Percentiles rank a stretch among this genome's conserved stretches.
Conservation (phyloP, 176 grass and related monocot species). For the Bromus sterilis region DNA sequence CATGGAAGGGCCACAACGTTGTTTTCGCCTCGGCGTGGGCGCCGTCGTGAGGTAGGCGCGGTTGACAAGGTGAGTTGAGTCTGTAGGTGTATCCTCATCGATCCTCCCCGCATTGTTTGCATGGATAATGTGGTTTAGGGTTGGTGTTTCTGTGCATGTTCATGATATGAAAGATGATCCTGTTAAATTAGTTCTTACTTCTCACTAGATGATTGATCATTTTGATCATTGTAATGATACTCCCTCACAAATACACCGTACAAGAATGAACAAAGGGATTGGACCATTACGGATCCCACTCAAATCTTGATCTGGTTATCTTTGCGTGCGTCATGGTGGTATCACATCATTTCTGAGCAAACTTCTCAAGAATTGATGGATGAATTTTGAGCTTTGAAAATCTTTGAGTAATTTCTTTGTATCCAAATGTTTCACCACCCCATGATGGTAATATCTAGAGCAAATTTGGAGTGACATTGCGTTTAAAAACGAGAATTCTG, state of each 20-base stretch:
- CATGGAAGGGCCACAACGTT: constrained; percentile 97
- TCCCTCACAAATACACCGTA: background rate
- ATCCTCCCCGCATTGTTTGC: background rate
- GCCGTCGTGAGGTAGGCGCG: constrained; percentile 31
- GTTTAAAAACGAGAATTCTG: too few species aligned
- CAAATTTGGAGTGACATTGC: too few species aligned
- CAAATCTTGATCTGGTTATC: too few species aligned
- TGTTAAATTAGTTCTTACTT: constrained; percentile 22
- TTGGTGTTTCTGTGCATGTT: constrained; percentile 32
- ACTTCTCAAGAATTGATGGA: too few species aligned
- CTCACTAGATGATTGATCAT: background rate
- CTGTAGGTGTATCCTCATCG: background rate
- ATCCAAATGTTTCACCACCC: too few species aligned
- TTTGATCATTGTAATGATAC: background rate
- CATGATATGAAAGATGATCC: constrained; percentile 32
- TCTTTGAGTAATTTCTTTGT: too few species aligned
- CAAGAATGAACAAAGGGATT: background rate
- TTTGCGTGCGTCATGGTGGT: too few species aligned
- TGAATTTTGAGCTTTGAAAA: too few species aligned
- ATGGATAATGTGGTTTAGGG: constrained; percentile 30
- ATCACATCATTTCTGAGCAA: too few species aligned
- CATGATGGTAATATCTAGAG: too few species aligned
- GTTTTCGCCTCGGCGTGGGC: constrained; percentile 86
- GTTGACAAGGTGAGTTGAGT: constrained; percentile 23
- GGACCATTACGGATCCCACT: background rate